A percentile compares a stretch with the other conserved stretches of the same genome.
Conservation (phyloP, 2,329 filamentous ascomycete species). For the Stagonosporopsis cucurbitacearum region DNA sequence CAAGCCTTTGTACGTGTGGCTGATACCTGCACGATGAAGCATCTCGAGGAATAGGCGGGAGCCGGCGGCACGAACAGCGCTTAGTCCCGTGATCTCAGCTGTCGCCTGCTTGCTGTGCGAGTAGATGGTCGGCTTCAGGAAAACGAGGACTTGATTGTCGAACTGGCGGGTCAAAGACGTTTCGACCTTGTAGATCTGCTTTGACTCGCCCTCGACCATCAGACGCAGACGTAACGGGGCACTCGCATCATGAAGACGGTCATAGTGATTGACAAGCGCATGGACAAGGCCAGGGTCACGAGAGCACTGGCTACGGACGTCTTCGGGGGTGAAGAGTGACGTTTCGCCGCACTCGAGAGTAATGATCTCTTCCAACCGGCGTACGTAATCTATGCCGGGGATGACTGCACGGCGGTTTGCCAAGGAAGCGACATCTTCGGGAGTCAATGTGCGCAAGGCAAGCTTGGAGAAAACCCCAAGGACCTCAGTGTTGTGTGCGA, state of each 20-base stretch:
- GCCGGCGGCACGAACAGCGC: background rate
- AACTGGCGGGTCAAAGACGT: background rate
- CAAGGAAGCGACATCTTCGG: no score
- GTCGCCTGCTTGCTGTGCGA: background rate
- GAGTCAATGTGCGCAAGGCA: no score
- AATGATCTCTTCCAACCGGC: no score
- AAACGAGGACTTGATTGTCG: background rate
- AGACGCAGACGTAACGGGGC: constrained; percentile 1
- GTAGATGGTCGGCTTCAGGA: background rate
- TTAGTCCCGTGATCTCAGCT: background rate
- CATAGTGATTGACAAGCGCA: background rate
- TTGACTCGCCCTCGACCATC: constrained; percentile 2
- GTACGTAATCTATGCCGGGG: no score
- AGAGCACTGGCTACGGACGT: background rate
- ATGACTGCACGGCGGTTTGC: no score
- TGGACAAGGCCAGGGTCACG: background rate
- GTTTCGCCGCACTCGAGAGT: no score
- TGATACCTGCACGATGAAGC: background rate
- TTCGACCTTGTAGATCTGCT: constrained; percentile 5
- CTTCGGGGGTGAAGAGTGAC: no score
- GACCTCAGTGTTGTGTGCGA: no score
- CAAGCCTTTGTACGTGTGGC: background rate
- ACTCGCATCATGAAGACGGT: background rate
- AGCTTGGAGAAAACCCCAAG: no score
- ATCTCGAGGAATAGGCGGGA: background rate